Percentiles rank a stretch among this genome's conserved stretches.
Evolutionary conservation across 177 flowering plant species (phyloP).

Genomic region (Telopea speciosissima): DNA sequence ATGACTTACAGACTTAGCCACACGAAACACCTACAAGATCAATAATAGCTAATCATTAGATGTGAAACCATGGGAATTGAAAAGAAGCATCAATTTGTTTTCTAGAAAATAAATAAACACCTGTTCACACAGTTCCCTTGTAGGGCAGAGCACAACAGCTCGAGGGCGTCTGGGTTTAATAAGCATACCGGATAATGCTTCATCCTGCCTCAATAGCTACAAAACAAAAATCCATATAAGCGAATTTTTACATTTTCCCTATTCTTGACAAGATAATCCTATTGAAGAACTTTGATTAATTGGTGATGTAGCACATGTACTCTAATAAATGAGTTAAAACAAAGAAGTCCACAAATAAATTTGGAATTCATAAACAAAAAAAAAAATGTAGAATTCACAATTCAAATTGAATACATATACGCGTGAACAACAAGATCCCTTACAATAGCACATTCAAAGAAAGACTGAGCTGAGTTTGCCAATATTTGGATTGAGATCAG

Average conservation of each 20-base stretch:
- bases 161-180: slow-evolving; percentile 96
- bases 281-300: background rate
- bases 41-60: background rate
- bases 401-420: no score
- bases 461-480: no score
- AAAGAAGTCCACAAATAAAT: background rate
- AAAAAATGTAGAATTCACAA: no score
- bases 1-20: slow-evolving; percentile 85
- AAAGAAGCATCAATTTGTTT: background rate
- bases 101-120: slow-evolving; percentile 25
- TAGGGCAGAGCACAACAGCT: slow-evolving; percentile 90
- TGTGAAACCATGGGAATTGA: background rate
- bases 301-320: background rate
- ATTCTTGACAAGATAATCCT: background rate
- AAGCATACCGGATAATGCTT: slow-evolving; percentile 51
- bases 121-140: slow-evolving; percentile 96
- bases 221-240: slow-evolving; percentile 6
- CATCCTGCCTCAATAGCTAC: slow-evolving; percentile 78
- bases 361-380: no score
- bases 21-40: slow-evolving; percentile 69
- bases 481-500: no score
- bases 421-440: no score
- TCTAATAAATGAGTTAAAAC: background rate
- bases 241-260: background rate
- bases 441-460: no score